Conservation (phyloP, 371 early-diverging fungal genomes). For the Apophysomyces trapeziformis region DNA sequence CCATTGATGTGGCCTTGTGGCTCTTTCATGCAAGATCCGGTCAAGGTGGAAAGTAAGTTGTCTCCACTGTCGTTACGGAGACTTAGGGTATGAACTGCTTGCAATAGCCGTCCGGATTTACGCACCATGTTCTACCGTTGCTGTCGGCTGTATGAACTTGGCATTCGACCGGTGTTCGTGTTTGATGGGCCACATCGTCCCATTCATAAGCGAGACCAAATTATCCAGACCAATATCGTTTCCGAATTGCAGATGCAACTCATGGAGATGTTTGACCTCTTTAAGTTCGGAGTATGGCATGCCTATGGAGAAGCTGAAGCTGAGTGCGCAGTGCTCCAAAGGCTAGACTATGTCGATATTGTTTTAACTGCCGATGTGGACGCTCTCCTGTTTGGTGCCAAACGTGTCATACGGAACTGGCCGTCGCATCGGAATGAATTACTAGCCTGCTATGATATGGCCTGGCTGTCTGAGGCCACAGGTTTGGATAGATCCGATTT, state of each 20-base stretch:
- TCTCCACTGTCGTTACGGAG: background rate
- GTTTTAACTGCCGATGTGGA: conserved; percentile 47
- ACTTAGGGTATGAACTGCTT: background rate
- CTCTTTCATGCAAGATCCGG: conserved; percentile 26
- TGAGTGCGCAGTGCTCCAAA: conserved; percentile 44
- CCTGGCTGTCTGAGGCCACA: conserved; percentile 25
- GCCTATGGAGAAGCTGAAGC: conserved; percentile 53
- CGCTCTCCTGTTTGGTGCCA: conserved; percentile 44
- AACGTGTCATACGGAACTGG: conserved; percentile 41
- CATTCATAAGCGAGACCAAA: conserved; percentile 30
- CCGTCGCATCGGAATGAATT: conserved; percentile 18
- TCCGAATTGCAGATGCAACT: conserved; percentile 18
- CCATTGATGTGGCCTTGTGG: conserved; percentile 47
- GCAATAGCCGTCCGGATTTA: conserved; percentile 26
- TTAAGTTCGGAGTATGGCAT: conserved; percentile 37
- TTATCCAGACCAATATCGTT: conserved; percentile 23
- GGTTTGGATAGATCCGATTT: conserved; percentile 43
- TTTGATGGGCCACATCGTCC: conserved; percentile 46
- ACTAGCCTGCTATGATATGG: conserved; percentile 29
- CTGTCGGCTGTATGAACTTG: conserved; percentile 34
- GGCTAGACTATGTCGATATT: conserved; percentile 38
- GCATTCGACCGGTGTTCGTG: conserved; percentile 47
- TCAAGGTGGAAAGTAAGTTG: conserved; percentile 33
- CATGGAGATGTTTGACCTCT: conserved; percentile 11
- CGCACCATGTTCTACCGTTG: conserved; percentile 39